Base-by-base conservation (phyloP, 345 rosid genomes). In the Rhodamnia rubescens region DNA sequence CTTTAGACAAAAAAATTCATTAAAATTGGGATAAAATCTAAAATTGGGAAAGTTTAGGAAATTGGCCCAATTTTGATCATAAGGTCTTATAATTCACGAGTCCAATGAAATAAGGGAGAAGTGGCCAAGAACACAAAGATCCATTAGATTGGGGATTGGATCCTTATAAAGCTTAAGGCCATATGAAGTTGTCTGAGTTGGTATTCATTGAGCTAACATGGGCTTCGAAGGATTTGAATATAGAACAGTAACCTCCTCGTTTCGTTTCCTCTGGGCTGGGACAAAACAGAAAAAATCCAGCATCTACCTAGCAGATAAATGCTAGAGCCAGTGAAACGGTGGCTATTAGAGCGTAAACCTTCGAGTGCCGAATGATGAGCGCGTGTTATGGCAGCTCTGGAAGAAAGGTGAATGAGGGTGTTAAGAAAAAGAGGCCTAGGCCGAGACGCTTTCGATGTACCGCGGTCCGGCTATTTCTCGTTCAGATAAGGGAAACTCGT, bases 341-440 rank as follows among this genome's bases (percentile, higher is more conserved):
- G 14, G 21, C 18, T 27, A 4, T 20, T 61, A 7, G 14, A 61
- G 21, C 21, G 2, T 27, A 61, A 27, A 27, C 74, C n/a, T n/a
- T n/a, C n/a, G n/a, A n/a, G n/a, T n/a, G n/a, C n/a, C n/a, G n/a
- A n/a, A n/a, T n/a, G n/a, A n/a, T n/a, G n/a, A n/a, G n/a, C n/a
- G n/a, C n/a, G n/a, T n/a, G 36, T 18, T 3, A 7, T 20, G 4
- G 74, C 2, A 15, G 5, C 40, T 61, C 2, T 0, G 5, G 21
- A 27, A 1, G 40, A 59, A 27, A 29, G 40, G 21, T 0, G 5
- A 61, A 29, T 7, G 0, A n/a, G 1, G 74, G 0, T 15, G 6
- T 3, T 61, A 16, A 7, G 2, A 29, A 61, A 47, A 61, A 61
- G 0, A 29, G 74, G 11, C 74, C 74, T 6, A 18, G 74, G 74